Percentiles rank a stretch among this genome's conserved stretches.
phyloP scores from a whole-genome alignment of 768 basidiomycete species.

The Boletus sensibilis region DNA sequence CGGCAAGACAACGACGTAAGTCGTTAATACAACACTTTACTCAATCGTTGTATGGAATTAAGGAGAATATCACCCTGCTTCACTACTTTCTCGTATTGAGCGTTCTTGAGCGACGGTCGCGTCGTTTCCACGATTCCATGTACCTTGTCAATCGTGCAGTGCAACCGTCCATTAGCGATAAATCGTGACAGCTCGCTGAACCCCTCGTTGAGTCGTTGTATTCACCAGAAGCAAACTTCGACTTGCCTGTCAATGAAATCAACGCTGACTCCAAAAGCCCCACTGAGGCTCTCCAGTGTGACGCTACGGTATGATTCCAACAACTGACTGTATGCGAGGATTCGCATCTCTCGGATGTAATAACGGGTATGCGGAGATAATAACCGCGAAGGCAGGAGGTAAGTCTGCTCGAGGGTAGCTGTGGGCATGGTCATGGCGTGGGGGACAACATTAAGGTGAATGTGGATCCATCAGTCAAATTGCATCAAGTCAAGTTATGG shows the following conservation, averaged over 20 bases:
- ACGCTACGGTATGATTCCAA: slow-evolving; percentile 90
- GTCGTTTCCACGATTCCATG: slow-evolving; percentile 92
- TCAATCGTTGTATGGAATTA: slow-evolving; percentile 83
- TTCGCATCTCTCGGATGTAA: slow-evolving; percentile 95
- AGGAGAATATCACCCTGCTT: slow-evolving; percentile 89
- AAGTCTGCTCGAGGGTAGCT: slow-evolving; percentile 87
- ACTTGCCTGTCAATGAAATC: slow-evolving; percentile 85
- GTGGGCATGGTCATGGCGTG: slow-evolving; percentile 3
- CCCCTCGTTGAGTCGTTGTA: neutral
- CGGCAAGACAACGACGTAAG: neutral
- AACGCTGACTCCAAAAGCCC: slow-evolving; percentile 86
- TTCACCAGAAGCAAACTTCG: neutral
- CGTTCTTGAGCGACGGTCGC: slow-evolving; percentile 69
- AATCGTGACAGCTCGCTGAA: slow-evolving; percentile 85
- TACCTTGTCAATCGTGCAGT: slow-evolving; percentile 94
- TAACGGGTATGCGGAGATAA: slow-evolving; percentile 83
- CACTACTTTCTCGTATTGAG: slow-evolving; percentile 90
- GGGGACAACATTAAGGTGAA: neutral
- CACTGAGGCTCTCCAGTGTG: slow-evolving; percentile 80
- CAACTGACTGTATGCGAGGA: slow-evolving; percentile 87
- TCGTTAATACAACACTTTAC: slow-evolving; percentile 75
- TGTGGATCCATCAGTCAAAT: slow-evolving; percentile 8
- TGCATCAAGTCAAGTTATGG: neutral
- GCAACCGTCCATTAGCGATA: slow-evolving; percentile 82
- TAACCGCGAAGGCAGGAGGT: slow-evolving; percentile 84